Evolutionary conservation across 2,329 filamentous ascomycete species (phyloP).

Genomic region (Magnaporthiopsis incrustans): DNA sequence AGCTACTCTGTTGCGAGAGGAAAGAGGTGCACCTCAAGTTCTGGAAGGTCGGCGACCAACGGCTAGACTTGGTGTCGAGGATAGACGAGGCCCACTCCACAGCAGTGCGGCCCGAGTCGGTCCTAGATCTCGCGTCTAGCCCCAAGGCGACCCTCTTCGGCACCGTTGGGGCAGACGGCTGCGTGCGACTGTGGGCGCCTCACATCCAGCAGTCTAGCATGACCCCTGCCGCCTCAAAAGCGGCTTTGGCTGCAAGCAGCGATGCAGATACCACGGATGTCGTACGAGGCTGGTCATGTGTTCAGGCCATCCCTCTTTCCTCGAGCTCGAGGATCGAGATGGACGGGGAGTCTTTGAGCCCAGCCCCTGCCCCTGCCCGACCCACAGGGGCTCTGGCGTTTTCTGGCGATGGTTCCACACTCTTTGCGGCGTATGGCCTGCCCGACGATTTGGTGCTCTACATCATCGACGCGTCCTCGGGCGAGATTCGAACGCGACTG

Average conservation of each 20-base stretch:
- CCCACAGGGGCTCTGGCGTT: constrained; percentile 58
- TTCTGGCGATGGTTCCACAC: constrained; percentile 74
- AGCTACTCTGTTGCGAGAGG: constrained; percentile 4
- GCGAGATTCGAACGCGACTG: constrained; percentile 57
- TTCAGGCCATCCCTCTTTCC: constrained; percentile 39
- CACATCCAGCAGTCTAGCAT: constrained; percentile 48
- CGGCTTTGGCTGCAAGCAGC: not conserved
- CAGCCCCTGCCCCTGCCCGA: constrained; percentile 18
- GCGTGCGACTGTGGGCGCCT: constrained; percentile 74
- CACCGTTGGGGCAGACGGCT: constrained; percentile 74
- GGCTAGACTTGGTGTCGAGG: constrained; percentile 70
- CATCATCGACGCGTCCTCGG: constrained; percentile 66
- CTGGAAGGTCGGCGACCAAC: constrained; percentile 56
- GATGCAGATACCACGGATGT: not conserved
- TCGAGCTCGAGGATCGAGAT: constrained; percentile 29
- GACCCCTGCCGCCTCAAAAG: constrained; percentile 30
- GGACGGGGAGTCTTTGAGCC: constrained; percentile 19
- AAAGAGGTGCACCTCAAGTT: constrained; percentile 80
- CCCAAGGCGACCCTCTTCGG: constrained; percentile 66
- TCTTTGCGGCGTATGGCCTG: constrained; percentile 59
- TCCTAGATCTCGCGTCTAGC: constrained; percentile 68
- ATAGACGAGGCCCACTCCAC: constrained; percentile 75
- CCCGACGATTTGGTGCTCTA: constrained; percentile 56
- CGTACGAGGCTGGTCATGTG: constrained; percentile 6
- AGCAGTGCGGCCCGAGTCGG: constrained; percentile 38